phyloP scores from a whole-genome alignment of 2,329 filamentous ascomycete species.

The Fusarium sulawesiense region DNA sequence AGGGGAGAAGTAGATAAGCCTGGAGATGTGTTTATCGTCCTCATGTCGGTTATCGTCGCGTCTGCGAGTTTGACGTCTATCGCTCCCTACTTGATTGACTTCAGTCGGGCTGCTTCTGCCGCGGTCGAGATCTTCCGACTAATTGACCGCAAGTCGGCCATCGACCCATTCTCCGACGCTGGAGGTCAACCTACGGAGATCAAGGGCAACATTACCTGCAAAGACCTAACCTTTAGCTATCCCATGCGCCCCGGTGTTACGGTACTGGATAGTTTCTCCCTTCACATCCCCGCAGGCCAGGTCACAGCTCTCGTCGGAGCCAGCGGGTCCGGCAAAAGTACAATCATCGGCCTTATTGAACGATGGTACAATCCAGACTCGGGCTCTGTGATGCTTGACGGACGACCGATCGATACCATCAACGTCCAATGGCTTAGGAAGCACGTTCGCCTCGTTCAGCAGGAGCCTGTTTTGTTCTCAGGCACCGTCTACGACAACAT shows the following conservation, averaged over 20 bases:
- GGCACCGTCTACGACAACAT: constrained; percentile 60
- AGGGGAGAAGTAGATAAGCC: constrained; percentile 52
- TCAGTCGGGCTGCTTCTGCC: not conserved
- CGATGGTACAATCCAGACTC: constrained; percentile 66
- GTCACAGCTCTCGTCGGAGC: constrained; percentile 76
- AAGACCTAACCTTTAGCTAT: constrained; percentile 20
- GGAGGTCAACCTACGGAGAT: not conserved
- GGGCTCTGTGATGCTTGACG: not conserved
- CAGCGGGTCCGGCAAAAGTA: constrained; percentile 76
- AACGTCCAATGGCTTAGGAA: constrained; percentile 26
- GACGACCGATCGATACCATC: constrained; percentile 8
- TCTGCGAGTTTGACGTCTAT: not conserved
- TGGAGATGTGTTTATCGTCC: constrained; percentile 56
- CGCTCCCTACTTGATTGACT: not conserved
- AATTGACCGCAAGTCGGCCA: not conserved
- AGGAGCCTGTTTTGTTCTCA: constrained; percentile 67
- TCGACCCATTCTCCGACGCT: not conserved
- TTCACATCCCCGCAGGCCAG: constrained; percentile 67
- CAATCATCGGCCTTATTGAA: constrained; percentile 73
- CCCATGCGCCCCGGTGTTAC: constrained; percentile 30
- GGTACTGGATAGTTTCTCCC: constrained; percentile 58
- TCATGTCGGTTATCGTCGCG: not conserved
- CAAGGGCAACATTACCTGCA: not conserved
- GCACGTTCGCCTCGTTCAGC: constrained; percentile 57
- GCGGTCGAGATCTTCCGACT: not conserved